Evolutionary conservation across 257 asterid genomes (phyloP), one percentile per base, ranked within the genome.

Genomic region (Marsdenia floribunda): DNA sequence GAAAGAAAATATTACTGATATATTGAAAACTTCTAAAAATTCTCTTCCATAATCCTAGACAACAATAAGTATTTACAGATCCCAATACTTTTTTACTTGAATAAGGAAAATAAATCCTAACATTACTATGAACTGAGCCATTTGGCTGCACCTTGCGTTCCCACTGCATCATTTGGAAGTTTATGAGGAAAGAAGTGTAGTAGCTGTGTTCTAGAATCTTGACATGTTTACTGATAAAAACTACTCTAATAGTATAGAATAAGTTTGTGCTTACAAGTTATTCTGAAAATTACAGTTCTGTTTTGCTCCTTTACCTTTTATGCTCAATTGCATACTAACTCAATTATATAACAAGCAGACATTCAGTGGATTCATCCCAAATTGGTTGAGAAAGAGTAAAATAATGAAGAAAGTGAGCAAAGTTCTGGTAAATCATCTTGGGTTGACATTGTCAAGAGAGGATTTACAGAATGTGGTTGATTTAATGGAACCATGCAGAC

Each of bases 401-500:
- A 66, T 80, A 59, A 76, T 79, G 54, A 88, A 86, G 85, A 80
- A 80, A 52, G 77, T 87, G 55, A 86, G 93, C 91, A 90, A 89
- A 80, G 81, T 81, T 78, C 82, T 95, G 76, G 93, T 95, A 77
- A 86, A 89, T 84, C 98, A 95, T 89, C 96, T 95, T 79, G 96
- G 96, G 55, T 86, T 95, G 85, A 85, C 91, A 74, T 80, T 95
- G 90, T 85, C 88, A 21, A 84, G 85, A 83, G 97, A 88, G 90
- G 98, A 95, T 83, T 75, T 95, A 81, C 91, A 90, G 77, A 85
- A 85, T 83, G 98, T 92, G 77, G 99, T 92, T 82, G 96, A 95
- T 68, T 85, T 87, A 73, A 92, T 95, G 99, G 99, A 95, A 82
- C 99, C 99, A 57, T 90, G 90, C 83, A 98, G 99, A 80, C 91